phyloP scores from a whole-genome alignment of 139 green algal species.

The Helicosporidium sp. region DNA sequence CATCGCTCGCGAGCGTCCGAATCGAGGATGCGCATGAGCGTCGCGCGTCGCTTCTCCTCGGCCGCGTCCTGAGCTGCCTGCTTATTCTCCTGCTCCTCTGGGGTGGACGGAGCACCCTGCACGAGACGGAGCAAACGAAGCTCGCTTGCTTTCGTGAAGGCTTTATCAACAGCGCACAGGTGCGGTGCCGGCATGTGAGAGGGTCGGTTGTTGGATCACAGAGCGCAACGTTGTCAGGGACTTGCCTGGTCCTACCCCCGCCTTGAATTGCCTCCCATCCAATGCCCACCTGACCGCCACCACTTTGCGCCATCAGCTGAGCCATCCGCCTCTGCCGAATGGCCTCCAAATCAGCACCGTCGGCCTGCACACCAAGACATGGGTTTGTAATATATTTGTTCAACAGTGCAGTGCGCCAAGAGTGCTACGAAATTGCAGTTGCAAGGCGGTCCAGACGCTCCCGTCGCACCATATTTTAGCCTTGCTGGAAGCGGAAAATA shows the following conservation, averaged over 20 bases:
- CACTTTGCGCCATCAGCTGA: conserved; percentile 47
- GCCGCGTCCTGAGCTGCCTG: conserved; percentile 19
- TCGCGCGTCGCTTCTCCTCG: conserved; percentile 54
- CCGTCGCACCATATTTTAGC: too few relatives aligned
- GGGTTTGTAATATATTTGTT: background rate
- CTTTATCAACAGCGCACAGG: background rate
- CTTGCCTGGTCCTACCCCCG: background rate
- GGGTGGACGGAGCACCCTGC: background rate
- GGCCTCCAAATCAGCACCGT: conserved; percentile 57
- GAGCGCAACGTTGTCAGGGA: background rate
- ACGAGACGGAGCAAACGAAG: background rate
- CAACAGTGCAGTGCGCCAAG: background rate
- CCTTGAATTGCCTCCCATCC: background rate
- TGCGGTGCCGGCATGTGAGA: too few relatives aligned
- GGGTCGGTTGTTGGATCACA: too few relatives aligned
- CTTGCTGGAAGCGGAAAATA: too few relatives aligned
- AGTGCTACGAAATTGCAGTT: too few relatives aligned
- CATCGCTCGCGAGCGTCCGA: conserved; percentile 51
- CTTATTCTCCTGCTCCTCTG: conserved; percentile 14
- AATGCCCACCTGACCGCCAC: conserved; percentile 3
- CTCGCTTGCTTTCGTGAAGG: background rate
- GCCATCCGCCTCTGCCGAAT: conserved; percentile 65
- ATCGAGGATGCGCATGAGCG: conserved; percentile 56
- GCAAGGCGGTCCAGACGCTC: too few relatives aligned
- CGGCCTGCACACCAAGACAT: background rate